Evolutionary conservation across 140 eudicot genomes (phyloP), one percentile per base, ranked within the genome.

Genomic region (Stevia rebaudiana): DNA sequence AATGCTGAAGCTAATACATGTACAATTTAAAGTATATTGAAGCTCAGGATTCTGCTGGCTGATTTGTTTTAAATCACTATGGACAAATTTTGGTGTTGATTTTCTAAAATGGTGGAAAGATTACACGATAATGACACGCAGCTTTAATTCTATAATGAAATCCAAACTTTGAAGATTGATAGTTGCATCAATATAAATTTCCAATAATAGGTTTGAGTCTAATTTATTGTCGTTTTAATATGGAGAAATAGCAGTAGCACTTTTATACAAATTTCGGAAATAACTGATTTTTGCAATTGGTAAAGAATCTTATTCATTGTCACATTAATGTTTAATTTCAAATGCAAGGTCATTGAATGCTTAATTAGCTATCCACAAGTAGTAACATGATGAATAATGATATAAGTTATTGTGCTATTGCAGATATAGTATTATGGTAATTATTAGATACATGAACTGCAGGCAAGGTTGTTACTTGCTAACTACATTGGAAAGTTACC

Each of bases 131-230:
- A 44, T 19, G 48, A 42, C 30, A 35, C 47, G 36, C 31, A 8
- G 28, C 25, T 46, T 30, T 44, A 44, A 24, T 25, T 65, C 18
- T n/a, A 17, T 41, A 67, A 39, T 67, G 72, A 30, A 67, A 67
- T 22, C 42, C 53, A 52, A 67, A 63, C 1, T 13, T 10, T 23
- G 12, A 37, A 41, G 10, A 35, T 11, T 68, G 23, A 40, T 68
- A 41, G 33, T 68, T 56, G 5, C 28, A 42, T 16, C 11, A n/a
- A 11, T 24, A 1, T 58, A 39, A 17, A n/a, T 49, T 25, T 3
- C 43, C 17, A 7, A 25, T 16, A 11, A n/a, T 2, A 4, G 42
- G 15, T 61, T 66, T 28, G 6, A 61, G 17, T 71, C 15, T 6
- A 63, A 24, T 41, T 2, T 64, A 54, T 13, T 31, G n/a, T 17